A percentile compares a stretch with the other conserved stretches of the same genome.
phyloP scores from a whole-genome alignment of 2,329 filamentous ascomycete genomes.

The Alternaria conjuncta region DNA sequence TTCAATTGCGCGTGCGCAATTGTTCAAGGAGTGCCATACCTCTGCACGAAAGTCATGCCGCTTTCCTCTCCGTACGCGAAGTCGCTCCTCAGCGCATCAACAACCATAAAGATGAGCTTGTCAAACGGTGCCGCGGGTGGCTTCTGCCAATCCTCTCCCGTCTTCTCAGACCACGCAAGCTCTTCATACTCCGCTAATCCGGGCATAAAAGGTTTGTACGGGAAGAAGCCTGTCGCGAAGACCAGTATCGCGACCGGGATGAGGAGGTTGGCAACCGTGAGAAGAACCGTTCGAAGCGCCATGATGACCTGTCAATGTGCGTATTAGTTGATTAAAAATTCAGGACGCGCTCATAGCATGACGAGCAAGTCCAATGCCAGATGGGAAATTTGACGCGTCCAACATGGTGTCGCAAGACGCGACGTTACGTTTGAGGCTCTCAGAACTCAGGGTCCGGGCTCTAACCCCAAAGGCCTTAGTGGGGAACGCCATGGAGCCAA shows the following conservation, averaged over 20 bases:
- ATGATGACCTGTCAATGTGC: slow-evolving; percentile 21
- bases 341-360: neutral
- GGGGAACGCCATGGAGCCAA: slow-evolving; percentile 28
- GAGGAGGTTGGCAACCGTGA: slow-evolving; percentile 75
- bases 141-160: slow-evolving; percentile 45
- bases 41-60: slow-evolving; percentile 87
- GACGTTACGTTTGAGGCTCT: slow-evolving; percentile 24
- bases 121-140: slow-evolving; percentile 76
- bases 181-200: slow-evolving; percentile 76
- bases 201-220: slow-evolving; percentile 91
- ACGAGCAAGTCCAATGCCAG: slow-evolving; percentile 15
- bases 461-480: slow-evolving; percentile 23
- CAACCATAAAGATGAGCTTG: slow-evolving; percentile 94
- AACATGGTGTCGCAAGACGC: slow-evolving; percentile 31
- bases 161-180: slow-evolving; percentile 54
- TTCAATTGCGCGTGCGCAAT: neutral
- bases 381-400: slow-evolving; percentile 9
- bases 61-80: slow-evolving; percentile 86
- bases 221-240: slow-evolving; percentile 94
- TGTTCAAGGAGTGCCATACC: slow-evolving; percentile 56
- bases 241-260: slow-evolving; percentile 71
- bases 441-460: slow-evolving; percentile 37
- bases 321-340: slow-evolving; percentile 1
- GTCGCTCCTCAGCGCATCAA: slow-evolving; percentile 88
- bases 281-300: slow-evolving; percentile 45